These are phyloP conservation scores for Fraxinus latifolia DNA, from an alignment of 305 asterid genomes.

Conservation along the genomic window DNA sequence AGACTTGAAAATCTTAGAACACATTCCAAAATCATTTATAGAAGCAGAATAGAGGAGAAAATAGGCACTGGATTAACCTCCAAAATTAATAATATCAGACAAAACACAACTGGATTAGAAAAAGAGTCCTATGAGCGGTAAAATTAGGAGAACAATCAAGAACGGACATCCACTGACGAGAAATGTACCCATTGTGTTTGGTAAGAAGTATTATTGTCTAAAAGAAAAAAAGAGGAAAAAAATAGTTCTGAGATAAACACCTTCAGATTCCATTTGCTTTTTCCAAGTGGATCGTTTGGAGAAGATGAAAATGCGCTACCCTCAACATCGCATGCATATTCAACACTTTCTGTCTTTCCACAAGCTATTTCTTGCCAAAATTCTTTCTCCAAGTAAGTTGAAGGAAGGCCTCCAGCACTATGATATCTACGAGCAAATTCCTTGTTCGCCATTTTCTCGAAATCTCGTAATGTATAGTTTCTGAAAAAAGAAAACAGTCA, in stretches of 20 bases:
- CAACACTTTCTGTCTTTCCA: slow-evolving; percentile 95
- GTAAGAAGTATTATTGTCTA: slow-evolving; percentile 2
- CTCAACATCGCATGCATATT: slow-evolving; percentile 98
- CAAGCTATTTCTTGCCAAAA: slow-evolving; percentile 96
- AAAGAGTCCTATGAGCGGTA: slow-evolving; percentile 12
- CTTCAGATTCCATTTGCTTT: slow-evolving; percentile 96
- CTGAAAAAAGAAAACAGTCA: slow-evolving; percentile 36
- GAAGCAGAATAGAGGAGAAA: slow-evolving; percentile 1
- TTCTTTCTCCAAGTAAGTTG: slow-evolving; percentile 80
- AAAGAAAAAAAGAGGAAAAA: background rate
- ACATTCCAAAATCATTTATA: background rate
- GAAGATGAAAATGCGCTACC: slow-evolving; percentile 98
- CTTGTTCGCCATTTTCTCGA: slow-evolving; percentile 99
- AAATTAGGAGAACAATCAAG: background rate
- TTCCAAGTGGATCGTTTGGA: slow-evolving; percentile 76
- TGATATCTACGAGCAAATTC: slow-evolving; percentile 78
- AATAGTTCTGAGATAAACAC: slow-evolving; percentile 39
- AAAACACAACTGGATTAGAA: background rate
- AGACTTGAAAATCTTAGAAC: background rate
- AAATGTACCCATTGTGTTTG: slow-evolving; percentile 1
- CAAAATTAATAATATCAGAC: background rate
- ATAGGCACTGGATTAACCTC: background rate
- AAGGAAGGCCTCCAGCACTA: slow-evolving; percentile 86
- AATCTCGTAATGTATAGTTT: slow-evolving; percentile 85
- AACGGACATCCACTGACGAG: background rate